These are phyloP conservation scores for Diaporthe humulicola DNA, from an alignment of 2,329 filamentous ascomycete species.

Conservation along the genomic window DNA sequence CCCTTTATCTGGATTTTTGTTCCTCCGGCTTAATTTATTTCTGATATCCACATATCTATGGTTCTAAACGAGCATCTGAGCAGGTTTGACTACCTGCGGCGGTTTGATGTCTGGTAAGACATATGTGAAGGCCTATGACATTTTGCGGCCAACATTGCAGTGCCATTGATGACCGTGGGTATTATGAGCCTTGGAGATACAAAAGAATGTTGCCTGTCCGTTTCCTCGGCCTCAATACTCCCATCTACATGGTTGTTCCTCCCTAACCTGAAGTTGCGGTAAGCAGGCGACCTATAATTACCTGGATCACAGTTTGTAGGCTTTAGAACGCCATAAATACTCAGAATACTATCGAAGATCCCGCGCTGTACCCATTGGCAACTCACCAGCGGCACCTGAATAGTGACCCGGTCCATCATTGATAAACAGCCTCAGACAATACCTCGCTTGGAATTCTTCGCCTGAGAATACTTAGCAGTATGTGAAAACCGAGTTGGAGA, in stretches of 20 bases:
- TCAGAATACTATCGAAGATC: no score
- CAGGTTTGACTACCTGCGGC: neutral
- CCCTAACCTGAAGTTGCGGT: neutral
- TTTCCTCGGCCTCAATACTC: neutral
- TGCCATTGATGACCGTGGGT: neutral
- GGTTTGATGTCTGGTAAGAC: neutral
- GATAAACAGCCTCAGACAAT: no score
- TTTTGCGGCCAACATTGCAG: neutral
- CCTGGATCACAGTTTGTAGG: no score
- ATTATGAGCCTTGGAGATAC: neutral
- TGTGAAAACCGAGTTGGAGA: neutral
- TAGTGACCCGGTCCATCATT: no score
- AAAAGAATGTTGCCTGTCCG: neutral
- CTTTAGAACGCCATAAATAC: no score
- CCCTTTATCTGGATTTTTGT: neutral
- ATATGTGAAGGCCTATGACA: rapidly evolving
- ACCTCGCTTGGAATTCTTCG: no score
- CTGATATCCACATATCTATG: neutral
- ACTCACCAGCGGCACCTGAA: no score
- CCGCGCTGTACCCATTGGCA: no score
- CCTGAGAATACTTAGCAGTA: no score
- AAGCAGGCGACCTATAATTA: neutral
- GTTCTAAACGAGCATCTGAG: neutral
- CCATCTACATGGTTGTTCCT: neutral
- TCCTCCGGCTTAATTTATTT: neutral